Evolutionary conservation across 768 basidiomycete genomes (phyloP), one percentile per base, ranked within the genome.

Genomic region (Termitomyces sp.): DNA sequence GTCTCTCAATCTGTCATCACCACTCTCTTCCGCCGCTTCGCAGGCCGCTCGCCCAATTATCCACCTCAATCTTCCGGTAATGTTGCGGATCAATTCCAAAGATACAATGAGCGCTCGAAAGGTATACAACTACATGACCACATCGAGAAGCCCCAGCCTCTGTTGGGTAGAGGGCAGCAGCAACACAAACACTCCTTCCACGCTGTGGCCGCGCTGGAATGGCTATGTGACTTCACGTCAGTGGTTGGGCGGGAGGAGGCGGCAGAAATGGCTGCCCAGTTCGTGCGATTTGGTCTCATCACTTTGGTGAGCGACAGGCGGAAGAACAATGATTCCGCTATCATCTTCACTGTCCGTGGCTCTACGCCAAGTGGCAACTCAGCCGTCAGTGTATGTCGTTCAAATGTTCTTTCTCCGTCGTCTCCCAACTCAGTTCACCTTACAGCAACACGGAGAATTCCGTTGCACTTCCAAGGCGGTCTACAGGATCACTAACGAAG

Each of bases 201-300:
- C 29, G 95, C 97, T 23, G 85, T 92, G 53, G 82, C 82, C 44
- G 95, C 92, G 0, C 78, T 98, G 54, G 95, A 98, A 72, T 99
- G 97, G 97, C 84, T 99, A 40, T 90, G 92, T 68, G 97, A 99
- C 71, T 97, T 94, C 65, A 94, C 97, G 0, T 97, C 95, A 1
- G 92, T 95, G 34, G 92, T 95, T 34, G 95, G 95, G 23, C 80
- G 92, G 52, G 97, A 99, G 67, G 97, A 98, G 71, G 95, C 94
- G 0, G 92, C 94, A 11, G 97, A 99, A 77, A 90, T 98, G 85
- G 89, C 92, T 2, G 97, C 95, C 4, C 97, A 98, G 69, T 98
- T 98, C 65, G 95, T 98, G 45, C 87, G 97, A 52, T 97, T 95
- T 65, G 92, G 94, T 40, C 85, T 96, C 60, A 89, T 99, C 71